phyloP scores from a whole-genome alignment of 2,329 filamentous ascomycete species.

The Calonectria leucothoes region DNA sequence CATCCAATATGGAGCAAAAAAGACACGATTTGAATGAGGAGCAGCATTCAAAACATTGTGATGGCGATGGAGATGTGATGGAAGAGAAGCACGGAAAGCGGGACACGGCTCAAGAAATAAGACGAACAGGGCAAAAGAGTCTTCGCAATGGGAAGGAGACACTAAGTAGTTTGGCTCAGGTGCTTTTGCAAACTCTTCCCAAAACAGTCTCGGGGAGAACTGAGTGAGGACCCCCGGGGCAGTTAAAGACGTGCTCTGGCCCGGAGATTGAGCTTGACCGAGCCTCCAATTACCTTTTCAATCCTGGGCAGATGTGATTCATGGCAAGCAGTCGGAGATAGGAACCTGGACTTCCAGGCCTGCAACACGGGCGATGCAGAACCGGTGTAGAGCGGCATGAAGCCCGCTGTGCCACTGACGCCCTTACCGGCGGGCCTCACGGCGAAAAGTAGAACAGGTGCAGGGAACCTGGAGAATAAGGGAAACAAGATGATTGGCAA shows the following conservation, averaged over 20 bases:
- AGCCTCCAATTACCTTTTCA: not conserved
- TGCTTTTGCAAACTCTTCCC: constrained; percentile 9
- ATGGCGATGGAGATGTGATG: constrained; percentile 45
- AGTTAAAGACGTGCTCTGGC: not conserved
- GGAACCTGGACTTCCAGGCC: constrained; percentile 1
- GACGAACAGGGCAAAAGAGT: not conserved
- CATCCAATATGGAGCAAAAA: constrained; percentile 53
- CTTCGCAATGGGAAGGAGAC: constrained; percentile 18
- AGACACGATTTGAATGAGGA: constrained; percentile 37
- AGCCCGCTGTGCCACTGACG: constrained; percentile 28
- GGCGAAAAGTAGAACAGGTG: not conserved
- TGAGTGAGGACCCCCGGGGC: not conserved
- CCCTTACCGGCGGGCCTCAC: constrained; percentile 5
- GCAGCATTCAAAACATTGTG: constrained; percentile 53
- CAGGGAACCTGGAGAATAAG: not conserved
- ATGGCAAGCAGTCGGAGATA: constrained; percentile 16
- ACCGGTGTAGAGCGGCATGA: constrained; percentile 24
- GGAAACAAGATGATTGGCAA: not conserved
- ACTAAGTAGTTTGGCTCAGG: not conserved
- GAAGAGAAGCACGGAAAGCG: constrained; percentile 29
- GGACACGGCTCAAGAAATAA: not conserved
- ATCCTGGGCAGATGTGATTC: not conserved
- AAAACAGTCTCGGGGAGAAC: not conserved
- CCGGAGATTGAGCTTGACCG: not conserved
- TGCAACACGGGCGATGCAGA: constrained; percentile 26